Base-by-base conservation (phyloP, 768 basidiomycete species). In the Boletus vermiculosoides region DNA sequence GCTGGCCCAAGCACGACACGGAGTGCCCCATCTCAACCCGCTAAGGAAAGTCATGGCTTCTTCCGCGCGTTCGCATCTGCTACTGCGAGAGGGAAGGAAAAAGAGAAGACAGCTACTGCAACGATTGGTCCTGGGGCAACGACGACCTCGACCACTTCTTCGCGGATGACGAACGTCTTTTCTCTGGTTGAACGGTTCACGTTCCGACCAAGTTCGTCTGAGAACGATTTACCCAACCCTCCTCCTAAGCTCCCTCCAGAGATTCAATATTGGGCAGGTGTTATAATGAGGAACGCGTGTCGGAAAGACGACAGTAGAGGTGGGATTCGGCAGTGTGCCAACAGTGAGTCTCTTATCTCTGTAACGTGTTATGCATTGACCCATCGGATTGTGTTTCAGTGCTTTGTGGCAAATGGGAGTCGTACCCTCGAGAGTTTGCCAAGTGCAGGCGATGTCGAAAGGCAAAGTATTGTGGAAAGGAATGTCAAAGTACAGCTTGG, bases 271-370 rank as follows among this genome's bases (percentile, higher is more conserved):
- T 98, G 97, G 97, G 97, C 96, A 0, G 94, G 94, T 3, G 96
- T 98, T n/a, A 97, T 98, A 67, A 99, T 98, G 97, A 83, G 97
- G 51, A 99, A 99, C 71, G 97, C 97, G 13, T 99, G 97, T 74
- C 79, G 96, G 69, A 98, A 99, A 77, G 97, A 98, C 64, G 96
- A 98, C 60, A 85, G 80, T 48, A 77, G 87, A 36, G 94, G 94
- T 51, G 97, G 97, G 12, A 94, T 98, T 59, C 75, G 97, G 54
- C 97, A 98, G 72, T 99, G 97, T 78, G 97, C 97, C 0, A 97
- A 97, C 69, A 98, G 89, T 91, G 61, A 71, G 87, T 81, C 23
- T 16, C 22, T 54, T 18, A 1, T 20, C 15, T 47, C n/a, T 50
- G 31, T 36, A 28, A 49, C 25, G n/a, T 15, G 23, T 28, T 50